Evolutionary conservation across 2,329 filamentous ascomycete species (phyloP).

Genomic region (Colletotrichum destructivum): DNA sequence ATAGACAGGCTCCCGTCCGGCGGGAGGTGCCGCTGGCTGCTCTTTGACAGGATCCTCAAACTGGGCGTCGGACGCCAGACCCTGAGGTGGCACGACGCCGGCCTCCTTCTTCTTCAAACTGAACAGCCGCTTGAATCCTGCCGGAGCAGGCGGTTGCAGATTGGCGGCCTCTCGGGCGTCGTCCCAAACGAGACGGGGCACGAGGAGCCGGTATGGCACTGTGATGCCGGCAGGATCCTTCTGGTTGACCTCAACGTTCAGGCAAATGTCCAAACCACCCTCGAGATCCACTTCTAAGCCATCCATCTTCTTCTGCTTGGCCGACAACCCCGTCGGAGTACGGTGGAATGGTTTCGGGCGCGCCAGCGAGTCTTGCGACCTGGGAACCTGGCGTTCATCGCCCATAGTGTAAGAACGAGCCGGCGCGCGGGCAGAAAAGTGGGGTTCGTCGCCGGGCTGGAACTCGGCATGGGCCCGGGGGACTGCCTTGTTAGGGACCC

Average conservation of each 20-base stretch:
- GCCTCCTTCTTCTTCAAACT: conserved; percentile 57
- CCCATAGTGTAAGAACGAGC: conserved; percentile 48
- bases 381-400: conserved; percentile 43
- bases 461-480: conserved; percentile 30
- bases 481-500: conserved; percentile 29
- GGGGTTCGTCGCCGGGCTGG: conserved; percentile 23
- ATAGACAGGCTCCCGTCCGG: conserved; percentile 37
- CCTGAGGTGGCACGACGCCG: conserved; percentile 18
- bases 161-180: conserved; percentile 49
- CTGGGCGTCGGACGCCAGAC: conserved; percentile 27
- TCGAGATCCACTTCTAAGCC: conserved; percentile 80
- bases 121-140: conserved; percentile 61
- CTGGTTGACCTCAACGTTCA: conserved; percentile 91
- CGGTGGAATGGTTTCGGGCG: conserved; percentile 70
- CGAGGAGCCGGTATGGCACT: conserved; percentile 86
- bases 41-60: conserved; percentile 7
- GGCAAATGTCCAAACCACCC: conserved; percentile 85
- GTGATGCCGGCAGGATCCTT: conserved; percentile 91
- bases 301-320: conserved; percentile 71
- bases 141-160: conserved; percentile 48
- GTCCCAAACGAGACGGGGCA: conserved; percentile 80
- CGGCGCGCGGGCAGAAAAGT: conserved; percentile 34
- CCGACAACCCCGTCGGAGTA: conserved; percentile 77
- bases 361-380: conserved; percentile 29
- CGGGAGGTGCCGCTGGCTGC: conserved; percentile 24